Conservation (phyloP, 306 rosid genomes). For the Corylus heterophylla region DNA sequence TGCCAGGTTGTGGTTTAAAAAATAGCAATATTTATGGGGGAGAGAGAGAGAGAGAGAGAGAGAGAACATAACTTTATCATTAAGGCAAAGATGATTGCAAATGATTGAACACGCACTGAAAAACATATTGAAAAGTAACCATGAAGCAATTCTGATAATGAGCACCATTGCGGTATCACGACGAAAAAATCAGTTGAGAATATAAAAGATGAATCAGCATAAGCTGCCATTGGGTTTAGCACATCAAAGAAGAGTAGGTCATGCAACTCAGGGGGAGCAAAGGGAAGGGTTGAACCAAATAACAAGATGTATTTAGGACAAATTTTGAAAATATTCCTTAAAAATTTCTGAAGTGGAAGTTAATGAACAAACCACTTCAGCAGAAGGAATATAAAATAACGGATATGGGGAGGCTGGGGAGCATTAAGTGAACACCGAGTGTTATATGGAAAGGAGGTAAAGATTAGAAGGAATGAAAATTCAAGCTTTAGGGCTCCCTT, state of each 20-base stretch:
- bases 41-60: too few relatives aligned
- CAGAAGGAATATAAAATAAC: not conserved
- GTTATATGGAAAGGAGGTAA: too few relatives aligned
- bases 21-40: too few relatives aligned
- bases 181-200: not conserved
- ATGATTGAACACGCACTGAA: not conserved
- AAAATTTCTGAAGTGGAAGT: not conserved
- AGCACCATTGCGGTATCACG: not conserved
- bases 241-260: too few relatives aligned
- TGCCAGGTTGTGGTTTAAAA: too few relatives aligned
- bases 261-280: too few relatives aligned
- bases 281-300: not conserved
- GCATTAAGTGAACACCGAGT: not conserved
- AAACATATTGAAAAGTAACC: not conserved
- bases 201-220: not conserved
- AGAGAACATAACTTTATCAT: too few relatives aligned
- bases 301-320: not conserved
- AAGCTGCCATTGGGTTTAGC: not conserved
- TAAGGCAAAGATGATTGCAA: not conserved
- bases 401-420: not conserved
- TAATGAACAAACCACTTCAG: not conserved
- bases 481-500: not conserved
- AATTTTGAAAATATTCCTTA: not conserved
- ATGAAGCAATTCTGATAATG: not conserved
- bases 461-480: not conserved